Base-by-base conservation (phyloP, 2,329 filamentous ascomycete species). In the Diaporthe australafricana region DNA sequence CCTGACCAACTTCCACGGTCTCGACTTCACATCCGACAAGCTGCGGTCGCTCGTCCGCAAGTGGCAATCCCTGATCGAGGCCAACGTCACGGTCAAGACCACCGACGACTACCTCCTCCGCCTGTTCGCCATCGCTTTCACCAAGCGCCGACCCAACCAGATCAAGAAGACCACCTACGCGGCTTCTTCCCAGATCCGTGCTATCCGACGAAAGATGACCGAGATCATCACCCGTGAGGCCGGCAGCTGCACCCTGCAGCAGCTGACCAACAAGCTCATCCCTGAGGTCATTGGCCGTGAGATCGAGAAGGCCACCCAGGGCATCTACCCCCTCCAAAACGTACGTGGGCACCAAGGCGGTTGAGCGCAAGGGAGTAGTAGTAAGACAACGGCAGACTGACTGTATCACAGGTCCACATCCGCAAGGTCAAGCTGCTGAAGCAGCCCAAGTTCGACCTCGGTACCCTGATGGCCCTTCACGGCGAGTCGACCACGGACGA, bases 131-230 rank as follows among this genome's bases (percentile, higher is more conserved):
- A 99, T 99, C 80, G 96, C 94, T 80, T 99, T 99, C 91, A 99
- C 96, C 87, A 98, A 98, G 93, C 91, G 95, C 87, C 93, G 96
- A 83, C 95, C 94, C 81, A 99, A 98, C 91, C 96, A 99, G 91
- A 96, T 99, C 90, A 98, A 98, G 94, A 99, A 98, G 94, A 99
- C 96, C 82, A 99, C 96, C 84, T 99, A 99, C 84, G 96, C 96
- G 79, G 93, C 93, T 77, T 95, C 94, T 77, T 98, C 96, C 77
- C 96, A 99, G 89, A 98, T 98, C 86, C 93, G 96, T 79, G 92
- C 93, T 80, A 99, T 99, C 86, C 94, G 96, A 87, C 96, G 95
- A 91, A 98, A 99, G 94, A 99, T 99, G 96, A 93, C 91, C 77
- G 96, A 99, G 88, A 98, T 99, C 87, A 98, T 99, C 87, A 91